Evolutionary conservation across 257 asterid species (phyloP).

Genomic region (Nicotiana undulata): DNA sequence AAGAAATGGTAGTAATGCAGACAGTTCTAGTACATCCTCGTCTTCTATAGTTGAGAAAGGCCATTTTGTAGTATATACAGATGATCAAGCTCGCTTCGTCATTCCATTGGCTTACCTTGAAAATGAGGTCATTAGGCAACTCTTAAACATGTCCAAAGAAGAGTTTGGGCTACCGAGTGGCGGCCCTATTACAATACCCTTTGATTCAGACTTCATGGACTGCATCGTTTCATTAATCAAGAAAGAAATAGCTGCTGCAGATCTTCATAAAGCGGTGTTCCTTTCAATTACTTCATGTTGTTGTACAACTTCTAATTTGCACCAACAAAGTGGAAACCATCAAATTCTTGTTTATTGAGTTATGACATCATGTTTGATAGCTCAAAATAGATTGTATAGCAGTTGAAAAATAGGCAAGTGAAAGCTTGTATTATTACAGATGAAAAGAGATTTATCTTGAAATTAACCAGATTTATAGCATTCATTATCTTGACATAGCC

Average conservation of each 20-base stretch:
- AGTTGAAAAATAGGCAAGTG: too few relatives aligned
- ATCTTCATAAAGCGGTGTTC: constrained; percentile 21
- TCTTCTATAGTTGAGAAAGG: constrained; percentile 17
- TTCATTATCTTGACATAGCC: too few relatives aligned
- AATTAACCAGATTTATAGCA: too few relatives aligned
- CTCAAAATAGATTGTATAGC: too few relatives aligned
- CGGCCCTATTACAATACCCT: constrained; percentile 21
- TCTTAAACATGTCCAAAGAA: constrained; percentile 23
- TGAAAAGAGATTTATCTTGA: too few relatives aligned
- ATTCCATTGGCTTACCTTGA: constrained; percentile 24
- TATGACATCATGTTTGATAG: too few relatives aligned
- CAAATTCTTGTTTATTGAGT: neutral
- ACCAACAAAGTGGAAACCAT: neutral
- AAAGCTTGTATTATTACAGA: too few relatives aligned
- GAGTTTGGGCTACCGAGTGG: neutral
- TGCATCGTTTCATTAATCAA: constrained; percentile 16
- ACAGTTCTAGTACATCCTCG: neutral
- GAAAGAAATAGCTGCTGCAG: constrained; percentile 8
- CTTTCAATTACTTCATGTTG: constrained; percentile 10
- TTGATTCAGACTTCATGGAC: constrained; percentile 20
- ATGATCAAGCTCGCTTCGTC: constrained; percentile 16
- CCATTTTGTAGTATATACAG: constrained; percentile 27
- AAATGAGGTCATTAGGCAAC: constrained; percentile 15
- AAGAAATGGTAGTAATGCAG: neutral
- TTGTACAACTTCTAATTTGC: neutral